Evolutionary conservation across 1,284 basidiomycete species (phyloP).

Genomic region (Pyrrhoderma lamaoense): DNA sequence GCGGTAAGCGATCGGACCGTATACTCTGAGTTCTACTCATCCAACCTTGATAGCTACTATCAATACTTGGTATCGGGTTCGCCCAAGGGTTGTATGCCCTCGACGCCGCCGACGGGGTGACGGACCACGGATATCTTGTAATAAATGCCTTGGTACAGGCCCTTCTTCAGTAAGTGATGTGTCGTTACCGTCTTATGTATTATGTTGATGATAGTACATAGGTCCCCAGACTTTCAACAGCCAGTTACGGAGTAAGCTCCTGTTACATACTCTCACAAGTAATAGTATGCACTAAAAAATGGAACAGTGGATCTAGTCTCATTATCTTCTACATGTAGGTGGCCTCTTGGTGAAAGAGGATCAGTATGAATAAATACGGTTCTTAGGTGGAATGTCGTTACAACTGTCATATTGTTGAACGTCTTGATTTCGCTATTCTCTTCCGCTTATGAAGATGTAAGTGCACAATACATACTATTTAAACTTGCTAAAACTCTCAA

Average conservation of each 20-base stretch:
- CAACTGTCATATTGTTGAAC: constrained; percentile 86
- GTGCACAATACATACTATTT: constrained; percentile 25
- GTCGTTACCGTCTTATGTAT: no score
- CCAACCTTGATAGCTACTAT: constrained; percentile 54
- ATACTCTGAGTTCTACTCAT: constrained; percentile 1
- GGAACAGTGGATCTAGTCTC: constrained; percentile 56
- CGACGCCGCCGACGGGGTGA: constrained; percentile 82
- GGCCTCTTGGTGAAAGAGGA: constrained; percentile 5
- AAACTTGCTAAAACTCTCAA: not conserved
- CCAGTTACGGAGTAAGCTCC: constrained; percentile 12
- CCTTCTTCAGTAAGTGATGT: constrained; percentile 63
- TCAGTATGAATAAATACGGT: not conserved
- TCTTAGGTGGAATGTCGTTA: constrained; percentile 75
- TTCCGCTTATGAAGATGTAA: constrained; percentile 81
- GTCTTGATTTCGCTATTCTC: constrained; percentile 93
- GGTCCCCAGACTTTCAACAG: constrained; percentile 69
- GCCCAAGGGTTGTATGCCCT: constrained; percentile 82
- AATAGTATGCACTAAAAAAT: not conserved
- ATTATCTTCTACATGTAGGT: constrained; percentile 64
- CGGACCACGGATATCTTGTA: constrained; percentile 50
- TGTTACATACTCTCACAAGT: no score
- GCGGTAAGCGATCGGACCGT: constrained; percentile 40
- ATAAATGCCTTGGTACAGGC: constrained; percentile 76
- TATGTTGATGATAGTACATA: constrained; percentile 28
- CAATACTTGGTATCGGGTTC: constrained; percentile 79